Evolutionary conservation across 345 rosid genomes (phyloP).

Genomic region (Aethionema arabicum): DNA sequence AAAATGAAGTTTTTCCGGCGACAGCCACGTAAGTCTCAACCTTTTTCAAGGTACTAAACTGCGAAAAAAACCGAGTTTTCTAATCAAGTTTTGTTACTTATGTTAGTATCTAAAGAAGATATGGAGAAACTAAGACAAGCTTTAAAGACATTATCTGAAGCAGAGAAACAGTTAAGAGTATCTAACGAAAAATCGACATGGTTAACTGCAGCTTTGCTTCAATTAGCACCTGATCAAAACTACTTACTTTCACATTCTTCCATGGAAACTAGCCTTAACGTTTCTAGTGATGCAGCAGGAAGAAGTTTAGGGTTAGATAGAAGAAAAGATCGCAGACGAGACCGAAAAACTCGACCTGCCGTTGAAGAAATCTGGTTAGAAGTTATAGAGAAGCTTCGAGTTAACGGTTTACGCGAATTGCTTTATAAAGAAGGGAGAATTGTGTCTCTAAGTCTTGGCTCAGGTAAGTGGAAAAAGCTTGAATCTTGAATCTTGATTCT

Average conservation of each 20-base stretch:
- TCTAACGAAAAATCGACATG: constrained; percentile 91
- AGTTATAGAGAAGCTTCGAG: constrained; percentile 66
- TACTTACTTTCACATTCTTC: constrained; percentile 72
- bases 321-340: constrained; percentile 46
- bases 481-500: constrained; percentile 7
- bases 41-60: background rate
- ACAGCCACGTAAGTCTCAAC: constrained; percentile 67
- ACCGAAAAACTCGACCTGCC: constrained; percentile 28
- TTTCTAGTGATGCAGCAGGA: constrained; percentile 43
- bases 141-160: constrained; percentile 87
- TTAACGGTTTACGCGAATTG: constrained; percentile 57
- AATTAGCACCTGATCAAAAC: constrained; percentile 97
- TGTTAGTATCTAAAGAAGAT: constrained; percentile 86
- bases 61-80: background rate
- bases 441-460: constrained; percentile 72
- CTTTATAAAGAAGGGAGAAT: constrained; percentile 85
- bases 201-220: constrained; percentile 97
- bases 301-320: constrained; percentile 50
- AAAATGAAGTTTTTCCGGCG: constrained; percentile 76
- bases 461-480: constrained; percentile 51
- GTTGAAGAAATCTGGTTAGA: constrained; percentile 88
- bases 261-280: constrained; percentile 65
- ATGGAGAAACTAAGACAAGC: constrained; percentile 98
- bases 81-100: constrained; percentile 4
- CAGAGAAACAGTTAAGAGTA: constrained; percentile 90